Evolutionary conservation across 768 basidiomycete species (phyloP).

Genomic region (Galerina marginata): DNA sequence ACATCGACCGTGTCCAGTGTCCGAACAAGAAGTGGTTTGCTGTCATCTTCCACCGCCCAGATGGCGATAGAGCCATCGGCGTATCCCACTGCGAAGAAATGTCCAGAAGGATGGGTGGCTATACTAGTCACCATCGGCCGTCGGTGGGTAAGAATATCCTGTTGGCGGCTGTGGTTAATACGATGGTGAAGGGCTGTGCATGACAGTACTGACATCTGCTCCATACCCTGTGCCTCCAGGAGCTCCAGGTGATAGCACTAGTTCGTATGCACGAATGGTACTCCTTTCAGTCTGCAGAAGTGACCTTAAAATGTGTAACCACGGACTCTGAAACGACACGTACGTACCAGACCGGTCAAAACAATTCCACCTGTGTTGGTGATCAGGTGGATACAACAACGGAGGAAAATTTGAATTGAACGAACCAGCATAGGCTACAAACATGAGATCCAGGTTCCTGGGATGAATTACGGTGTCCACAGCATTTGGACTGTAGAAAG

Average conservation of each 20-base stretch:
- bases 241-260: constrained; percentile 78
- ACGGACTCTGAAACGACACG: not conserved
- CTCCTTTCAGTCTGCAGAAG: constrained; percentile 48
- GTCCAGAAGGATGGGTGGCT: constrained; percentile 74
- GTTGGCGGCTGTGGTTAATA: not conserved
- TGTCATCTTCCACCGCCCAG: constrained; percentile 82
- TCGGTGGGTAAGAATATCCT: constrained; percentile 77
- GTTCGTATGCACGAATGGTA: constrained; percentile 67
- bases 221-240: constrained; percentile 76
- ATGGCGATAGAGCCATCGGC: constrained; percentile 84
- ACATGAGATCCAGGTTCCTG: constrained; percentile 70
- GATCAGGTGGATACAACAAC: not conserved
- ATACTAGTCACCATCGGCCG: constrained; percentile 72
- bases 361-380: constrained; percentile 59
- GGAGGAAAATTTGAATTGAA: not conserved
- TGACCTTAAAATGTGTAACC: not conserved
- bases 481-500: constrained; percentile 46
- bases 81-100: constrained; percentile 82
- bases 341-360: constrained; percentile 58
- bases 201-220: constrained; percentile 46
- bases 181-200: not conserved
- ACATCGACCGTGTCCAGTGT: constrained; percentile 66
- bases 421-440: constrained; percentile 78
- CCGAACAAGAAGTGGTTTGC: constrained; percentile 74
- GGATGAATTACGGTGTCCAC: constrained; percentile 74